These are phyloP conservation scores for Isatis tinctoria DNA, from an alignment of 345 rosid genomes.

Conservation along the genomic window DNA sequence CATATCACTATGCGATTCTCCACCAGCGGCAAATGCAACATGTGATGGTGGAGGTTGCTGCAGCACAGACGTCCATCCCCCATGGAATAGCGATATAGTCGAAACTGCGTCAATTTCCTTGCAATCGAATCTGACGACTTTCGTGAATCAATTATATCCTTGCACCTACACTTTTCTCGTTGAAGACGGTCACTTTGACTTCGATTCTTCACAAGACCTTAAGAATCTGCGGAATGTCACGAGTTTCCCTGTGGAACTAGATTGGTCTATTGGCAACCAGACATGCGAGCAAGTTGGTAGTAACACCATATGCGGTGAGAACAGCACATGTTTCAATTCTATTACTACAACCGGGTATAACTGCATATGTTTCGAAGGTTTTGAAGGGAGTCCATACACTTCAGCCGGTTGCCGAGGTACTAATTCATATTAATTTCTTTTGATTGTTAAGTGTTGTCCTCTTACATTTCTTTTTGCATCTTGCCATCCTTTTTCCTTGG, in stretches of 20 bases:
- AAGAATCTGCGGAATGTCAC: background rate
- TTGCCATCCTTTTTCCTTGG: no score
- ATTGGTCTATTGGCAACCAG: background rate
- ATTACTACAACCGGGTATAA: slow-evolving; percentile 7
- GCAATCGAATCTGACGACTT: no score
- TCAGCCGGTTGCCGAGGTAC: slow-evolving; percentile 24
- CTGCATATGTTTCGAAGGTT: slow-evolving; percentile 40
- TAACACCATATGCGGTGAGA: background rate
- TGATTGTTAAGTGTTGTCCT: background rate
- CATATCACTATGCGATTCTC: background rate
- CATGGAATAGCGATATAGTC: background rate
- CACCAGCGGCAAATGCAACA: background rate
- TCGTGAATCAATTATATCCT: background rate
- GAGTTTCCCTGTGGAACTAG: background rate
- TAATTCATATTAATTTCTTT: background rate
- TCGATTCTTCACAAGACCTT: background rate
- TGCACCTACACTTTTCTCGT: slow-evolving; percentile 35
- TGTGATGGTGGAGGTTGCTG: slow-evolving; percentile 38
- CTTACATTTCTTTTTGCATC: background rate
- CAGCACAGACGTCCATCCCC: background rate
- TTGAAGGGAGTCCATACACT: slow-evolving; percentile 35
- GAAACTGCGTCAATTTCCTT: background rate
- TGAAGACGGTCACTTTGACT: slow-evolving; percentile 9
- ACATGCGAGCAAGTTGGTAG: background rate
- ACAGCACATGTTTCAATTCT: slow-evolving; percentile 5